Conservation (phyloP, 441 rosid species). For the Gossypium gossypioides region DNA sequence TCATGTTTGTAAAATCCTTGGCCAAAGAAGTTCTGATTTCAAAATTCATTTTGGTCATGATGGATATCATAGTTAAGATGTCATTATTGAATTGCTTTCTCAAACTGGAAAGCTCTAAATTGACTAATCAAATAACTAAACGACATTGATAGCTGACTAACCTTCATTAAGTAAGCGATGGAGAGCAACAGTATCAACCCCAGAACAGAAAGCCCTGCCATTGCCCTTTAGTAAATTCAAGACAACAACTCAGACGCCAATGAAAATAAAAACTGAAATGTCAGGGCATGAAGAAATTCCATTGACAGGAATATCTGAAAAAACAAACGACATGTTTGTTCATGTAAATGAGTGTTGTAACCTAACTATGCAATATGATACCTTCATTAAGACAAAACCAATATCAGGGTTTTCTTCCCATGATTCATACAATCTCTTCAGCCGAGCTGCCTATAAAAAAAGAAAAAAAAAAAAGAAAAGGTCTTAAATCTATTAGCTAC, state of each 20-base stretch:
- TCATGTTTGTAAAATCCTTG: background rate
- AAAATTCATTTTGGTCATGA: background rate
- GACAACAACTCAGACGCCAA: slow-evolving; percentile 22
- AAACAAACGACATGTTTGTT: background rate
- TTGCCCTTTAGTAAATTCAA: slow-evolving; percentile 54
- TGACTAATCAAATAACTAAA: background rate
- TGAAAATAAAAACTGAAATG: slow-evolving; percentile 8
- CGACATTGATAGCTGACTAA: slow-evolving; percentile 7
- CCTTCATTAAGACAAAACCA: slow-evolving; percentile 83
- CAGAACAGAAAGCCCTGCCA: slow-evolving; percentile 79
- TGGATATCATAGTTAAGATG: background rate
- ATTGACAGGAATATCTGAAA: background rate
- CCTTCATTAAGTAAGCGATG: slow-evolving; percentile 55
- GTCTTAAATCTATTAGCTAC: background rate
- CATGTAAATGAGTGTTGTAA: background rate
- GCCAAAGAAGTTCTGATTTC: background rate
- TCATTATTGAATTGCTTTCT: background rate
- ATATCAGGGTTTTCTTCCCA: slow-evolving; percentile 94
- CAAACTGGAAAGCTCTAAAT: background rate
- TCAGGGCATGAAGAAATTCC: background rate
- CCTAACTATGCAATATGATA: slow-evolving; percentile 13
- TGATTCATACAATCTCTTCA: slow-evolving; percentile 66
- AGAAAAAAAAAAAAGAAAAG: background rate
- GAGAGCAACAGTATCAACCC: slow-evolving; percentile 63
- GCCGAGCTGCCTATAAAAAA: slow-evolving; percentile 43